Conservation (phyloP, 768 basidiomycete species). For the Collybia nuda region DNA sequence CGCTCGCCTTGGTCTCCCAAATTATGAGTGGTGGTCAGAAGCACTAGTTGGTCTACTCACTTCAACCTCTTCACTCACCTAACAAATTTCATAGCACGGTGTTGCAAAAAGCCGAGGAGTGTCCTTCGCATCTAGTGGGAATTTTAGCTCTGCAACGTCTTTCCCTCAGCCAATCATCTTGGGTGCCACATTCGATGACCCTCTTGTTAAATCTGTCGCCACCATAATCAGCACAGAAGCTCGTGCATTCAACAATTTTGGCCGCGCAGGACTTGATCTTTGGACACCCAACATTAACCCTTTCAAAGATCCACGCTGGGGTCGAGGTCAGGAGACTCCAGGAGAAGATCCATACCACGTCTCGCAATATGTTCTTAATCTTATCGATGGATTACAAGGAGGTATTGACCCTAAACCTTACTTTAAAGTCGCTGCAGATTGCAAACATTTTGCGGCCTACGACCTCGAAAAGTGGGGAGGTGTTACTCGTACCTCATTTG, state of each 20-base stretch:
- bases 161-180: constrained; percentile 58
- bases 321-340: constrained; percentile 60
- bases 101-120: constrained; percentile 54
- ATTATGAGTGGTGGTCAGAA: constrained; percentile 65
- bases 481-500: constrained; percentile 45
- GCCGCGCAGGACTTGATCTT: constrained; percentile 52
- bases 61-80: neutral
- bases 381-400: constrained; percentile 56
- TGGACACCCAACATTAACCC: constrained; percentile 60
- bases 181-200: constrained; percentile 55
- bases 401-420: constrained; percentile 51
- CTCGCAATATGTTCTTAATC: constrained; percentile 51
- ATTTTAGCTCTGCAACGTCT: constrained; percentile 58
- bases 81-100: constrained; percentile 40
- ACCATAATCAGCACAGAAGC: constrained; percentile 55
- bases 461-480: constrained; percentile 60
- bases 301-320: constrained; percentile 66
- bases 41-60: constrained; percentile 38
- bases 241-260: constrained; percentile 56
- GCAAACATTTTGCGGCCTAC: constrained; percentile 63
- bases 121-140: constrained; percentile 44
- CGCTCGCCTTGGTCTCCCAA: constrained; percentile 52
- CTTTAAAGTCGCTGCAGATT: constrained; percentile 54
- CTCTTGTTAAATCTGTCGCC: constrained; percentile 47
- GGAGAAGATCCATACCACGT: constrained; percentile 60